phyloP scores from a whole-genome alignment of 2,329 filamentous ascomycete species.

The Colletotrichum nymphaeae region DNA sequence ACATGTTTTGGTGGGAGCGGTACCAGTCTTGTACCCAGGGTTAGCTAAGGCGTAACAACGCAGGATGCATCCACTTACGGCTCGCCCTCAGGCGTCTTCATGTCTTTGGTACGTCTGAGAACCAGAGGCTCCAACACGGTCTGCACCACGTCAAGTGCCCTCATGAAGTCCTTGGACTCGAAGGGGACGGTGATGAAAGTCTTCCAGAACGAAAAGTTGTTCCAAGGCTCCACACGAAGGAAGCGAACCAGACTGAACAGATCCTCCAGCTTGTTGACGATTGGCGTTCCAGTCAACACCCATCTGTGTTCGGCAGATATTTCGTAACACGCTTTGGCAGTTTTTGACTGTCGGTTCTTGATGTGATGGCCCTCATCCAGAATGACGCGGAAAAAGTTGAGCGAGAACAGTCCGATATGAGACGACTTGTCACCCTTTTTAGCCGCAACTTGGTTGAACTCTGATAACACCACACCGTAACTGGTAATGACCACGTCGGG shows the following conservation, averaged over 20 bases:
- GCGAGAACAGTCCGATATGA: constrained; percentile 84
- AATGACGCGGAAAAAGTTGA: constrained; percentile 95
- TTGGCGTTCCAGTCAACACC: constrained; percentile 94
- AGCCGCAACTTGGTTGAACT: constrained; percentile 81
- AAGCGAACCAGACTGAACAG: constrained; percentile 94
- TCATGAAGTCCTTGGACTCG: constrained; percentile 93
- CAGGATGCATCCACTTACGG: constrained; percentile 47
- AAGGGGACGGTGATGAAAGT: constrained; percentile 99
- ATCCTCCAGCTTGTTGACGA: constrained; percentile 95
- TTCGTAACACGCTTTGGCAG: constrained; percentile 94
- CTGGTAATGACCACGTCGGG: constrained; percentile 95
- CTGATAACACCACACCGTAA: constrained; percentile 91
- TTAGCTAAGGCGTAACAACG: not conserved
- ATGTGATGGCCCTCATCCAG: constrained; percentile 96
- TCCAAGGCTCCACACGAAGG: constrained; percentile 95
- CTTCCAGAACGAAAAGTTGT: constrained; percentile 99
- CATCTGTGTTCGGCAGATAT: constrained; percentile 87
- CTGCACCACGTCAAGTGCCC: constrained; percentile 95
- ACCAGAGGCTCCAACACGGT: constrained; percentile 97
- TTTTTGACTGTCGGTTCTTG: constrained; percentile 91
- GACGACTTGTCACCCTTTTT: constrained; percentile 72
- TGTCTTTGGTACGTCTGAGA: constrained; percentile 93
- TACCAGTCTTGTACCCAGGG: constrained; percentile 68
- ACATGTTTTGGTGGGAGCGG: constrained; percentile 83
- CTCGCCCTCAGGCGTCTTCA: constrained; percentile 89